phyloP scores from a whole-genome alignment of 257 asterid genomes.

The Phtheirospermum japonicum region DNA sequence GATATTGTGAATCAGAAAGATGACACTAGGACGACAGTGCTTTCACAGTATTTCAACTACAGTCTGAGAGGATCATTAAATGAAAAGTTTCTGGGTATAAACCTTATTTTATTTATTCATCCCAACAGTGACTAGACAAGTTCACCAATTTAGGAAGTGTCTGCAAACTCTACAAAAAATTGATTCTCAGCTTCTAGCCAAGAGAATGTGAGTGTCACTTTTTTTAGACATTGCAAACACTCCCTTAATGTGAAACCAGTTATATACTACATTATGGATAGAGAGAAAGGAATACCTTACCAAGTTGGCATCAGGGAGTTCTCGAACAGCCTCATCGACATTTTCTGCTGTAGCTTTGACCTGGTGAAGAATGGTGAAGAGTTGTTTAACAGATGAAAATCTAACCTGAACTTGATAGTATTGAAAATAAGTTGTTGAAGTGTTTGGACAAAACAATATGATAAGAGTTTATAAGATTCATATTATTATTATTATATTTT shows the following conservation, averaged over 20 bases:
- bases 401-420: constrained; percentile 17
- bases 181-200: background rate
- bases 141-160: background rate
- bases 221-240: background rate
- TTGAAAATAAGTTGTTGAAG: too few species aligned
- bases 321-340: constrained; percentile 94
- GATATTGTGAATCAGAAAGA: constrained; percentile 37
- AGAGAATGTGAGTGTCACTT: background rate
- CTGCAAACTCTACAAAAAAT: background rate
- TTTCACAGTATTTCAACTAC: constrained; percentile 14
- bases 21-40: constrained; percentile 10
- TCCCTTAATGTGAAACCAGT: constrained; percentile 16
- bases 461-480: too few species aligned
- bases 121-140: constrained; percentile 2
- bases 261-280: constrained; percentile 26
- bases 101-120: constrained; percentile 12
- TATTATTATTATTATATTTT: too few species aligned
- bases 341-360: constrained; percentile 98
- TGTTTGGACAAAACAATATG: too few species aligned
- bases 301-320: constrained; percentile 99
- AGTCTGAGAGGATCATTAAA: too few species aligned
- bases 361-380: constrained; percentile 47
- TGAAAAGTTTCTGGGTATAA: too few species aligned
- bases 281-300: constrained; percentile 85
- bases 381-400: constrained; percentile 3